Percentiles rank a stretch among this genome's conserved stretches.
These are phyloP conservation scores for Globisporangium canariense DNA, from an alignment of 352 stramenopile genomes.

Conservation along the genomic window DNA sequence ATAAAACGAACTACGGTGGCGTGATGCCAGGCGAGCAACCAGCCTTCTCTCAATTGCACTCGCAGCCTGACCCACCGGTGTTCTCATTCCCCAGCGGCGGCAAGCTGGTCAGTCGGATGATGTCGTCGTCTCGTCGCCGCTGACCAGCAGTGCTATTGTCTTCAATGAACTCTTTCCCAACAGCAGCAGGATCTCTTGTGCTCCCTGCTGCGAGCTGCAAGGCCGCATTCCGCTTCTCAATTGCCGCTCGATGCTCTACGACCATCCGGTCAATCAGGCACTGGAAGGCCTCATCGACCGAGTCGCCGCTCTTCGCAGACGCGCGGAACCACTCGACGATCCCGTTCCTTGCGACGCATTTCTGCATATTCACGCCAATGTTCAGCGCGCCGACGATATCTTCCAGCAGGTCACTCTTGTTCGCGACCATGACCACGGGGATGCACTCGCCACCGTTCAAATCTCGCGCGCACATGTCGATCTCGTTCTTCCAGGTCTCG, in stretches of 20 bases:
- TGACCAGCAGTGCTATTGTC: background rate
- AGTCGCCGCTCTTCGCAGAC: slow-evolving; percentile 71
- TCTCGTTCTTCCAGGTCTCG: slow-evolving; percentile 76
- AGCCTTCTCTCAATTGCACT: slow-evolving; percentile 30
- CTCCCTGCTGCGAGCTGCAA: background rate
- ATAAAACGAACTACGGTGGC: background rate
- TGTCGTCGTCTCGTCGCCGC: slow-evolving; percentile 18
- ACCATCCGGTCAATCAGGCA: slow-evolving; percentile 68
- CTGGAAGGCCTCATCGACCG: slow-evolving; percentile 54
- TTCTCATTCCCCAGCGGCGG: slow-evolving; percentile 18
- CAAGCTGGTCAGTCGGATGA: slow-evolving; percentile 45
- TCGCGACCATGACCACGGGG: slow-evolving; percentile 79
- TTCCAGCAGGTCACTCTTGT: slow-evolving; percentile 81
- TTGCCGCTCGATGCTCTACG: slow-evolving; percentile 27
- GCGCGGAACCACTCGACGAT: slow-evolving; percentile 79
- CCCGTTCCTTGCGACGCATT: slow-evolving; percentile 66
- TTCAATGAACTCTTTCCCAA: background rate
- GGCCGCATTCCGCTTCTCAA: slow-evolving; percentile 17
- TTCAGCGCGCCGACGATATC: slow-evolving; percentile 67
- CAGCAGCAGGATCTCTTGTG: background rate
- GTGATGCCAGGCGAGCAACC: background rate
- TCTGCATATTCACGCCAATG: slow-evolving; percentile 82
- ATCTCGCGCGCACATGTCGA: slow-evolving; percentile 60
- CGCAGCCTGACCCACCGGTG: slow-evolving; percentile 30
- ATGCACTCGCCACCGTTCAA: slow-evolving; percentile 41